phyloP scores from a whole-genome alignment of 495 filamentous ascomycete genomes.

The Bathelium albidoporum region DNA sequence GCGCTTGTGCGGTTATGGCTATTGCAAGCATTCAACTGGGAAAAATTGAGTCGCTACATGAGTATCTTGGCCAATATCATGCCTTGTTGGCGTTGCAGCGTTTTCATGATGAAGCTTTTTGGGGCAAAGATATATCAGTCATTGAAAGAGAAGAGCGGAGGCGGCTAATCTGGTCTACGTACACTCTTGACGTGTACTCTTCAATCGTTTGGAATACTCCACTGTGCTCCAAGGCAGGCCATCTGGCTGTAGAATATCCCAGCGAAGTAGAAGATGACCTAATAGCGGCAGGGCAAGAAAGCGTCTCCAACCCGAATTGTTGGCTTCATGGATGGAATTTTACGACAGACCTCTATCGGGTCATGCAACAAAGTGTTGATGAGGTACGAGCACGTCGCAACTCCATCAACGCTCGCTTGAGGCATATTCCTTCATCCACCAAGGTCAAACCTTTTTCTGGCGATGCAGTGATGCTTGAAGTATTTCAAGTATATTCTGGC shows the following conservation, averaged over 20 bases:
- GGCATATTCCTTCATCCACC: background rate
- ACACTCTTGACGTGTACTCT: constrained; percentile 42
- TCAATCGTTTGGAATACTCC: constrained; percentile 40
- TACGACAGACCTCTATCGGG: constrained; percentile 40
- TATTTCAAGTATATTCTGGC: constrained; percentile 32
- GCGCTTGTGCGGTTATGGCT: constrained; percentile 38
- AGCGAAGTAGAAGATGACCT: constrained; percentile 37
- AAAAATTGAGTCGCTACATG: constrained; percentile 38
- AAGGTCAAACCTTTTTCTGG: constrained; percentile 4
- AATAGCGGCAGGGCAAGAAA: constrained; percentile 21
- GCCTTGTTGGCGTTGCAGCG: constrained; percentile 36
- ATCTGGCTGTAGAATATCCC: constrained; percentile 37
- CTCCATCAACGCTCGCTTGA: background rate
- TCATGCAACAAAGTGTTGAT: constrained; percentile 39
- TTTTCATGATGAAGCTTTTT: constrained; percentile 41
- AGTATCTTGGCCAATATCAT: constrained; percentile 39
- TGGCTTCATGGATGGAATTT: constrained; percentile 47
- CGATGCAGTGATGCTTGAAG: constrained; percentile 31
- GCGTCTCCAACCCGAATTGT: constrained; percentile 9
- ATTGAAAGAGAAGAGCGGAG: constrained; percentile 40
- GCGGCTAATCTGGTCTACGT: constrained; percentile 46
- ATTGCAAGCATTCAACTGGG: constrained; percentile 40
- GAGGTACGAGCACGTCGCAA: constrained; percentile 15
- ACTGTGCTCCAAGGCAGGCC: constrained; percentile 36
- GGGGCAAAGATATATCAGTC: constrained; percentile 35